Conservation (phyloP, 2,329 filamentous ascomycete species). For the Stagonosporopsis tanaceti region DNA sequence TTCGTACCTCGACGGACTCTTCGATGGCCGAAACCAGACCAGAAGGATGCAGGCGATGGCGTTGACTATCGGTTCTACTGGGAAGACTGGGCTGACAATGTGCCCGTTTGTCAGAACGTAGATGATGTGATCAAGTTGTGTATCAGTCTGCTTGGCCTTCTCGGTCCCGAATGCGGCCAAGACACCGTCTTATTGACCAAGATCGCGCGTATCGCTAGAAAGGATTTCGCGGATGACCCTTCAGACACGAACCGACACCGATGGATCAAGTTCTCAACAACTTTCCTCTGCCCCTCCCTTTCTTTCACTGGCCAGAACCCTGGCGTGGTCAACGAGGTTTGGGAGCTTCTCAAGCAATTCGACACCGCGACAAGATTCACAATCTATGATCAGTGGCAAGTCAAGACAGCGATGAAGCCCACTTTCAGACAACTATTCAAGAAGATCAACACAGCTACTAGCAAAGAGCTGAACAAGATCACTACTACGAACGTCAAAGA, state of each 20-base stretch:
- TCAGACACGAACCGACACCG: conserved; percentile 75
- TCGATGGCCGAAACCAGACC: conserved; percentile 86
- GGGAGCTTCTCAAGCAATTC: conserved; percentile 80
- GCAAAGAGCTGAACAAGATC: conserved; percentile 85
- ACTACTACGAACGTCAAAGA: conserved; percentile 85
- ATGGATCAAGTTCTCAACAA: conserved; percentile 85
- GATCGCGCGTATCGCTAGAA: conserved; percentile 82
- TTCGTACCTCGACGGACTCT: conserved; percentile 71
- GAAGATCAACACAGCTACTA: conserved; percentile 78
- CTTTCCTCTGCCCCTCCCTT: conserved; percentile 85
- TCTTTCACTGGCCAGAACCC: conserved; percentile 87
- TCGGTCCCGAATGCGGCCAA: conserved; percentile 88
- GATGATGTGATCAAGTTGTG: conserved; percentile 92
- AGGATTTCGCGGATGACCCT: conserved; percentile 73
- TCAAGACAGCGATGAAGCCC: conserved; percentile 62
- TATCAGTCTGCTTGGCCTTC: conserved; percentile 81
- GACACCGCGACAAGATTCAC: conserved; percentile 79
- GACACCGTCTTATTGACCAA: conserved; percentile 81
- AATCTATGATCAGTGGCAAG: conserved; percentile 86
- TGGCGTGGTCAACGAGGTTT: conserved; percentile 84
- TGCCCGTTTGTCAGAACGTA: conserved; percentile 87
- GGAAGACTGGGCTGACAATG: conserved; percentile 94
- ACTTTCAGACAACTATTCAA: conserved; percentile 82
- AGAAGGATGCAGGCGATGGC: conserved; percentile 75
- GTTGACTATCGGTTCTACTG: conserved; percentile 91